Percentiles rank a stretch among this genome's conserved stretches.
Conservation (phyloP, 768 basidiomycete species). For the Mycena amicta region DNA sequence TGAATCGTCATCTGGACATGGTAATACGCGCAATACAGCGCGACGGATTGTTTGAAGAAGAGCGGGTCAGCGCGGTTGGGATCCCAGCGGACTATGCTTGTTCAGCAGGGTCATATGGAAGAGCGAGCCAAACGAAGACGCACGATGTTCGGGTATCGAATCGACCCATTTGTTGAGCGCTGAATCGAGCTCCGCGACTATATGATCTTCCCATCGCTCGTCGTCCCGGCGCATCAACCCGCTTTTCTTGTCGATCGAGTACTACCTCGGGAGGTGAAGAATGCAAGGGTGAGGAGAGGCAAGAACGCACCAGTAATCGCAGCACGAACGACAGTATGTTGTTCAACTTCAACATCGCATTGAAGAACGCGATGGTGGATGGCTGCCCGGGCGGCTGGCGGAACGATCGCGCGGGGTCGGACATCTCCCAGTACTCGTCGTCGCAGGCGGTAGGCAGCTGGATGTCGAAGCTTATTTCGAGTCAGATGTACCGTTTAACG, state of each 20-base stretch:
- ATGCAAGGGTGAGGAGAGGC: neutral
- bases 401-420: slow-evolving; percentile 55
- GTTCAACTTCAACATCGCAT: slow-evolving; percentile 42
- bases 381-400: slow-evolving; percentile 47
- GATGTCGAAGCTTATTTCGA: slow-evolving; percentile 72
- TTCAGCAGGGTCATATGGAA: slow-evolving; percentile 32
- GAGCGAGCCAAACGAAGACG: neutral
- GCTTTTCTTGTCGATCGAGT: slow-evolving; percentile 67
- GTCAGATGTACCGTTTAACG: slow-evolving; percentile 62
- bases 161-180: slow-evolving; percentile 77
- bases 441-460: slow-evolving; percentile 64
- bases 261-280: slow-evolving; percentile 35
- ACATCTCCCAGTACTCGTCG: slow-evolving; percentile 72
- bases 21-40: slow-evolving; percentile 49
- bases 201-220: slow-evolving; percentile 59
- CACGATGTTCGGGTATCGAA: slow-evolving; percentile 47
- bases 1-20: slow-evolving; percentile 74
- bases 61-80: slow-evolving; percentile 9
- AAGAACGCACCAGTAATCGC: slow-evolving; percentile 49
- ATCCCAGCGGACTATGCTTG: slow-evolving; percentile 51
- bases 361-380: slow-evolving; percentile 42
- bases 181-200: slow-evolving; percentile 76
- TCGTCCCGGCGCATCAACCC: slow-evolving; percentile 48
- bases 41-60: slow-evolving; percentile 60
- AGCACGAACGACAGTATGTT: slow-evolving; percentile 41